Percentiles rank a stretch among this genome's conserved stretches.
Conservation (phyloP, 2,329 filamentous ascomycete species). For the Fusarium zealandicum region DNA sequence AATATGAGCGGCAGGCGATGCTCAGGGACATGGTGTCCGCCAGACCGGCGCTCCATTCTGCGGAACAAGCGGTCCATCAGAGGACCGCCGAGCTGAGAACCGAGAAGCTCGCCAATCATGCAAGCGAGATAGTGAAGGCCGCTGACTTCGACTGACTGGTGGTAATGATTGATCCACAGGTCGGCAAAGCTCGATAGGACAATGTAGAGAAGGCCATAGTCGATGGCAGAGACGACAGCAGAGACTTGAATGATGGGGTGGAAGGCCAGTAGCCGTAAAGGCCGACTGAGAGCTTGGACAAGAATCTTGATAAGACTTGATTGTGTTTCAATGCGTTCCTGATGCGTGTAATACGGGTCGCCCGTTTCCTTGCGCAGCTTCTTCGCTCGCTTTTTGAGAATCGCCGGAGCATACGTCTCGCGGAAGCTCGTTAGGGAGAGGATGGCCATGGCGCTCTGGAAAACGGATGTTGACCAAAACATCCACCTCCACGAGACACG, state of each 20-base stretch:
- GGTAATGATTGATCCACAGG: conserved; percentile 64
- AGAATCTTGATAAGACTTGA: conserved; percentile 39
- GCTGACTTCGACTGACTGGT: conserved; percentile 63
- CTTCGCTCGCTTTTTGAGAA: conserved; percentile 46
- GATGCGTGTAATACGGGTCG: conserved; percentile 44
- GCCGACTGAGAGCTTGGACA: conserved; percentile 55
- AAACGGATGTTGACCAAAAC: conserved; percentile 54
- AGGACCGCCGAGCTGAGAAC: conserved; percentile 55
- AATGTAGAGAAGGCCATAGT: conserved; percentile 70
- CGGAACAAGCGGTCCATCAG: conserved; percentile 52
- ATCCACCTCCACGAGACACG: conserved; percentile 54
- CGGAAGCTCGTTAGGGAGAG: conserved; percentile 45
- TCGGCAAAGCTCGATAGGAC: conserved; percentile 67
- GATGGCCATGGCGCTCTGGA: conserved; percentile 48
- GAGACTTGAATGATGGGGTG: conserved; percentile 67
- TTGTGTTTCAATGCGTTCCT: conserved; percentile 47
- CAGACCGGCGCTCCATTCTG: conserved; percentile 28
- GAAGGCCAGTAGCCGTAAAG: conserved; percentile 62
- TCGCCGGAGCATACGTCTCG: conserved; percentile 50
- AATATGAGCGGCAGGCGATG: conserved; percentile 39
- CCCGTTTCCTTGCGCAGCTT: conserved; percentile 45
- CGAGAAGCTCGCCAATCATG: conserved; percentile 67
- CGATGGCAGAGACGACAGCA: conserved; percentile 62
- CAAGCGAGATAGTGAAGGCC: conserved; percentile 70
- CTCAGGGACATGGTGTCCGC: conserved; percentile 31